A percentile compares a stretch with the other conserved stretches of the same genome.
Evolutionary conservation across 2,329 filamentous ascomycete species (phyloP).

Genomic region (Monilinia polystroma): DNA sequence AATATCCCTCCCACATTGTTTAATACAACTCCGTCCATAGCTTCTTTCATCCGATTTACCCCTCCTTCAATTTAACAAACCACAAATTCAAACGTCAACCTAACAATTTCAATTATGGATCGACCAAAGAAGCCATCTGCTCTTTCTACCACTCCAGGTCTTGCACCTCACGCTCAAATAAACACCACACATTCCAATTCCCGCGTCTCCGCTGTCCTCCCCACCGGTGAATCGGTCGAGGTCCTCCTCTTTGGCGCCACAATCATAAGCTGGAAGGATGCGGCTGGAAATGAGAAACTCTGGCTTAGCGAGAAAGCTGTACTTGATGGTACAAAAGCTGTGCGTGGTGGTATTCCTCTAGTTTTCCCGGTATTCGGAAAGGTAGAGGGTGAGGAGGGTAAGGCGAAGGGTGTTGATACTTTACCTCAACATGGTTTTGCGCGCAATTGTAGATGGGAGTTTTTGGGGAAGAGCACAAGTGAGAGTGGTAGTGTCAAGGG

Average conservation of each 20-base stretch:
- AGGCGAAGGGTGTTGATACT: conserved; percentile 56
- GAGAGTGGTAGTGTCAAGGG: conserved; percentile 29
- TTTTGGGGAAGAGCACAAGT: conserved; percentile 83
- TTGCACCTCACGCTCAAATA: conserved; percentile 74
- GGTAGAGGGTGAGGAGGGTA: conserved; percentile 72
- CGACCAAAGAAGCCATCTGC: conserved; percentile 80
- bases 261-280: conserved; percentile 88
- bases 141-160: conserved; percentile 69
- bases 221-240: conserved; percentile 82
- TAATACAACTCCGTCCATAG: background rate
- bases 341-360: conserved; percentile 86
- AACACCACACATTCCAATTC: conserved; percentile 69
- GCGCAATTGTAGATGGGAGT: conserved; percentile 87
- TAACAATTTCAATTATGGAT: conserved; percentile 59
- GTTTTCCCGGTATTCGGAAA: conserved; percentile 96
- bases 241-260: conserved; percentile 91
- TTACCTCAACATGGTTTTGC: conserved; percentile 96
- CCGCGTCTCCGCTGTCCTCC: conserved; percentile 74
- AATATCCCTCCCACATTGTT: conserved; percentile 12
- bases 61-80: conserved; percentile 7
- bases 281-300: conserved; percentile 74
- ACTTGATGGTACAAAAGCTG: conserved; percentile 84
- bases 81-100: conserved; percentile 17
- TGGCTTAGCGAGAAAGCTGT: conserved; percentile 79
- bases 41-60: conserved; percentile 16